Evolutionary conservation across 371 early-diverging fungal species (phyloP).

Genomic region (Mucor saturninus): DNA sequence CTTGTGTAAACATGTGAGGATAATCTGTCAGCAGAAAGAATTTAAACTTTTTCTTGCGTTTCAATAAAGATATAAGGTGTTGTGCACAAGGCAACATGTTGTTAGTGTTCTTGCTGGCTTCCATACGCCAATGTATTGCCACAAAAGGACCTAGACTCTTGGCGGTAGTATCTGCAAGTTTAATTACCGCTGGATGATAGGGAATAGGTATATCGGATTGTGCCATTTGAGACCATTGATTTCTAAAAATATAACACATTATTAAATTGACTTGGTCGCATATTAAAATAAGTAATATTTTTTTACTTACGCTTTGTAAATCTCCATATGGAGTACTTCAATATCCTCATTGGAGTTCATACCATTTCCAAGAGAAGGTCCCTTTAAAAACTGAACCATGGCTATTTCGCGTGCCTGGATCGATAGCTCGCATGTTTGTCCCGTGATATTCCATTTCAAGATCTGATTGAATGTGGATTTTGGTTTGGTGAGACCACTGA

Average conservation of each 20-base stretch:
- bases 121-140: conserved; percentile 60
- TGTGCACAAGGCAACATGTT: conserved; percentile 49
- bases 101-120: conserved; percentile 38
- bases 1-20: conserved; percentile 41
- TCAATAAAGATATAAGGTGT: conserved; percentile 31
- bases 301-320: neutral
- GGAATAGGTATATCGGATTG: neutral
- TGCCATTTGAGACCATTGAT: neutral
- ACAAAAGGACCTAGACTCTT: conserved; percentile 36
- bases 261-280: too few species aligned
- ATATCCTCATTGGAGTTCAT: neutral
- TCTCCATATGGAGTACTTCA: neutral
- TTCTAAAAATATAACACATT: neutral
- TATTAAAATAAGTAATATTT: too few species aligned
- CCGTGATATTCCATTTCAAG: neutral
- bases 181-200: neutral
- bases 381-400: neutral
- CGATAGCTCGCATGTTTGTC: neutral
- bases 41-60: conserved; percentile 15
- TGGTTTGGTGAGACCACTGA: neutral
- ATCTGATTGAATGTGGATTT: neutral
- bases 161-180: neutral
- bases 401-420: neutral
- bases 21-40: conserved; percentile 54
- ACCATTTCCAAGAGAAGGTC: neutral